Conservation (phyloP, 148 eudicot genomes). For the Amaranthus cruentus region DNA sequence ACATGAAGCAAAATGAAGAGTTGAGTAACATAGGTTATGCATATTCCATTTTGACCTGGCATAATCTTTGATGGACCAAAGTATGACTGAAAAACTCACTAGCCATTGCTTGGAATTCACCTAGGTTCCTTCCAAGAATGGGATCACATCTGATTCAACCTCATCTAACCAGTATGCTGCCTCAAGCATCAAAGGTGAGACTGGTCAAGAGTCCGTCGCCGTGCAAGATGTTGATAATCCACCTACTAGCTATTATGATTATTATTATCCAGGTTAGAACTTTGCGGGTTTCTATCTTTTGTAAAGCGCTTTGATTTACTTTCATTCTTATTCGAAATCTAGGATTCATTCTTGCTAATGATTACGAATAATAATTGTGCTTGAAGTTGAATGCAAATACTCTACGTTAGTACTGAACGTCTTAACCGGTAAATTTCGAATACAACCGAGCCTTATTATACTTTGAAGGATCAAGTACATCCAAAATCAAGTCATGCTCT, state of each 20-base stretch:
- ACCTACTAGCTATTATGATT: constrained; percentile 57
- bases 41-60: too few relatives aligned
- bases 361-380: not conserved
- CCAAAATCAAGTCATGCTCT: too few relatives aligned
- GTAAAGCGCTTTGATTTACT: not conserved
- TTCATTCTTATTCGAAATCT: not conserved
- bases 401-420: not conserved
- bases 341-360: not conserved
- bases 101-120: not conserved
- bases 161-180: constrained; percentile 33
- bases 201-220: constrained; percentile 36
- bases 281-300: not conserved
- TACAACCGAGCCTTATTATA: too few relatives aligned
- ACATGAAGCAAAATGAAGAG: too few relatives aligned
- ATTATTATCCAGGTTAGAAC: constrained; percentile 62
- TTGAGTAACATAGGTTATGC: too few relatives aligned
- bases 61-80: too few relatives aligned
- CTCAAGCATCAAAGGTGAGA: constrained; percentile 38
- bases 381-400: not conserved
- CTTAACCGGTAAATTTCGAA: too few relatives aligned
- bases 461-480: too few relatives aligned
- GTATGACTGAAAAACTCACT: not conserved
- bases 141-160: constrained; percentile 17
- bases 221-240: constrained; percentile 51
- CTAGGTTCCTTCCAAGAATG: constrained; percentile 25